These are phyloP conservation scores for Populus hybrid DNA, from an alignment of 441 rosid genomes.

Conservation along the genomic window DNA sequence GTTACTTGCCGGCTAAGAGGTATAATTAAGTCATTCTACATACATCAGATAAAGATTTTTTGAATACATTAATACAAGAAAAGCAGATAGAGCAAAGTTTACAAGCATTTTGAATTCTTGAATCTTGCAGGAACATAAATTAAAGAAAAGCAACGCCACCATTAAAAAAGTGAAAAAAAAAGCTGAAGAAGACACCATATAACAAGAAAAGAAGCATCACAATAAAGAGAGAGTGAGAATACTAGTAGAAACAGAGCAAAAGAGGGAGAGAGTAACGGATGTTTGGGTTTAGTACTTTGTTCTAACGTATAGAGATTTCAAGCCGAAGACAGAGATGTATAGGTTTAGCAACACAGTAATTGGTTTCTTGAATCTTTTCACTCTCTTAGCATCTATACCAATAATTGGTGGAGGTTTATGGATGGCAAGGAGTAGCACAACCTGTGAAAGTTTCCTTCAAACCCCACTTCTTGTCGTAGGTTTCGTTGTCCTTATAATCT, in stretches of 20 bases:
- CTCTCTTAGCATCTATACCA: conserved; percentile 73
- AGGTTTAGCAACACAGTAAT: conserved; percentile 68
- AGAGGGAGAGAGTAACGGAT: neutral
- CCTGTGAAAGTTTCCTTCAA: conserved; percentile 76
- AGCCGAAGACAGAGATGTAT: conserved; percentile 31
- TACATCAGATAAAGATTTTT: conserved; percentile 8
- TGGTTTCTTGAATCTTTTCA: conserved; percentile 74
- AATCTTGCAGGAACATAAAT: conserved; percentile 22
- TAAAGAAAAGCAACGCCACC: conserved; percentile 31
- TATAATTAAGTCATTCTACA: conserved; percentile 13
- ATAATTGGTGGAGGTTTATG: conserved; percentile 81
- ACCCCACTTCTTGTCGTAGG: conserved; percentile 79
- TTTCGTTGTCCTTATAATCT: conserved; percentile 58
- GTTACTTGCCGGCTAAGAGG: conserved; percentile 48
- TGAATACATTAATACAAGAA: conserved; percentile 13
- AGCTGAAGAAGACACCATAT: conserved; percentile 26
- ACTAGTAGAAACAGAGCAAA: neutral
- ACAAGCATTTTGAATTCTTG: conserved; percentile 33
- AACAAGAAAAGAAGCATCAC: conserved; percentile 35
- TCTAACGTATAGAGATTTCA: neutral
- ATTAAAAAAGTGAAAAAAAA: conserved; percentile 21
- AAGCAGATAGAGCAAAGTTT: conserved; percentile 23
- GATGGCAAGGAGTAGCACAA: conserved; percentile 76
- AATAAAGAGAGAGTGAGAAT: neutral
- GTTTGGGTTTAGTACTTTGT: no score